Evolutionary conservation across 208 protist genomes (phyloP), one percentile per base, ranked within the genome.

Genomic region (Leishmania braziliensis): DNA sequence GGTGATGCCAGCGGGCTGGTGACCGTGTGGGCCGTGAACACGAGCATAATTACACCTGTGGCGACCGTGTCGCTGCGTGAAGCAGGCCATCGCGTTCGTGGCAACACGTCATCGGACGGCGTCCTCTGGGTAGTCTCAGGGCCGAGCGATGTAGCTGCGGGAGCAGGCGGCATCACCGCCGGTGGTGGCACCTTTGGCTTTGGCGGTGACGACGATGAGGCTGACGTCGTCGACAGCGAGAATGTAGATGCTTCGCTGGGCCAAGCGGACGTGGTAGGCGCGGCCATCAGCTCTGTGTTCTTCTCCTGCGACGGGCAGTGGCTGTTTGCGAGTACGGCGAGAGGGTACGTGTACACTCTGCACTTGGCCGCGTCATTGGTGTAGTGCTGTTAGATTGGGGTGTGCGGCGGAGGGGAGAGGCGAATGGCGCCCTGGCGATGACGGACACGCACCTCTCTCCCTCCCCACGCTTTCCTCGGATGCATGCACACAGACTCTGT

Each of bases 281-380:
- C 79, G 26, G 83, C 86, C 1, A 81, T 96, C 48, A 90, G 89
- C 58, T 81, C 80, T 43, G n/a, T 96, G 0, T 74, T 83, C 18
- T 96, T 96, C 75, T 92, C 90, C 3, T 51, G 66, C 9, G 89
- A 92, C 74, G 93, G 93, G 1, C 77, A 73, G 12, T 93, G 91
- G 91, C 81, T 96, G 0, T 91, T 93, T 26, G 90, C 84, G 36
- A 90, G 88, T 56, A 90, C 77, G 36, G 84, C 89, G 16, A 74
- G 62, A 39, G 90, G 92, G 2, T 79, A 89, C 51, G 86, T 94
- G 50, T 88, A 92, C 62, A 65, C 92, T 23, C n/a, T 96, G 71
- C 84, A 84, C 39, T 58, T 96, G 36, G 78, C 74, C 26, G n/a
- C 62, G 4, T 62, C 75, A 3, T 48, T 83, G 51, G 72, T 43